phyloP scores from a whole-genome alignment of 805 yeast species.

The Metschnikowia peoriensis region DNA sequence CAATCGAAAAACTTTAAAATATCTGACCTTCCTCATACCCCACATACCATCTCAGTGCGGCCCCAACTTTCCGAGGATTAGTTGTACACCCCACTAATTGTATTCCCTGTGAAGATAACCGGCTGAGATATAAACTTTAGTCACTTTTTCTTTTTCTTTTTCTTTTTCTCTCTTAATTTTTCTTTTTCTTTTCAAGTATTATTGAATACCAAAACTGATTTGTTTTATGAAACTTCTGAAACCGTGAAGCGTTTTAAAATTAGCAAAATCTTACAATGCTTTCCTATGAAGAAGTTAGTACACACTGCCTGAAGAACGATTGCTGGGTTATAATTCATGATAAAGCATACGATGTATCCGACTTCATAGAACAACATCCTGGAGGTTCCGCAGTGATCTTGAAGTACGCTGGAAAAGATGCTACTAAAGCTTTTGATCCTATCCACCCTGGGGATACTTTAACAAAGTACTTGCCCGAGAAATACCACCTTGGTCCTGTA shows the following conservation, averaged over 20 bases:
- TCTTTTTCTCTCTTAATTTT: background rate
- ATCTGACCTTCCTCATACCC: background rate
- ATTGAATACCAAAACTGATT: background rate
- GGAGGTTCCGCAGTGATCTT: slow-evolving; percentile 58
- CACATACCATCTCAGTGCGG: background rate
- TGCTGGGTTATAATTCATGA: slow-evolving; percentile 87
- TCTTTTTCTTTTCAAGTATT: background rate
- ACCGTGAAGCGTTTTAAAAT: too few relatives aligned
- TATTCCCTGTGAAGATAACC: too few relatives aligned
- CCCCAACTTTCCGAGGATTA: background rate
- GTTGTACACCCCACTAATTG: too few relatives aligned
- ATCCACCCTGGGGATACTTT: slow-evolving; percentile 86
- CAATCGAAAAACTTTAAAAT: too few relatives aligned
- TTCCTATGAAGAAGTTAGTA: slow-evolving; percentile 28
- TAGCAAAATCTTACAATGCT: slow-evolving; percentile 3
- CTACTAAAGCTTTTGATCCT: slow-evolving; percentile 81
- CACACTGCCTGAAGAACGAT: slow-evolving; percentile 56
- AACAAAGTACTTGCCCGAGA: slow-evolving; percentile 55
- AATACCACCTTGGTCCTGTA: slow-evolving; percentile 37
- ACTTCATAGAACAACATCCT: slow-evolving; percentile 56
- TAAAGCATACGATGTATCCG: slow-evolving; percentile 75
- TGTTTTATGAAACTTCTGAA: background rate
- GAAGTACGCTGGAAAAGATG: slow-evolving; percentile 52
- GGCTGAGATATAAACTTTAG: too few relatives aligned
- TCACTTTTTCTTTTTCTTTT: background rate